Conservation (phyloP, 176 grass and related monocot genomes). For the Sorghum bicolor region DNA sequence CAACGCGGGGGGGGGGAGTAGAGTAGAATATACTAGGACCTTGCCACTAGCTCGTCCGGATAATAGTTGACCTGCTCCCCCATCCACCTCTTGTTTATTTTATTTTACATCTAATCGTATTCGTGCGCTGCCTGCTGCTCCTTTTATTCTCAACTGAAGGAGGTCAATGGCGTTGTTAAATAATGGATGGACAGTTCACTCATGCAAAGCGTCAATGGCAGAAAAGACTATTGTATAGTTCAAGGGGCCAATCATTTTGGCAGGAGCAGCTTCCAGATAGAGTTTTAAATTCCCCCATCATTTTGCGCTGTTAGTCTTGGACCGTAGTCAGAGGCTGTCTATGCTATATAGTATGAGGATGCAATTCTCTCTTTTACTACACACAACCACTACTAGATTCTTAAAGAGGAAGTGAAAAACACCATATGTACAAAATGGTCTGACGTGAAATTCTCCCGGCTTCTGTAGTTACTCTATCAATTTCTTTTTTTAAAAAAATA, state of each 20-base stretch:
- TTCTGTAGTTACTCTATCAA: no score
- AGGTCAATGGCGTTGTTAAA: constrained; percentile 28
- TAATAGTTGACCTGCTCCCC: constrained; percentile 43
- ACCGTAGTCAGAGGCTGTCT: not conserved
- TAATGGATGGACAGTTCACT: not conserved
- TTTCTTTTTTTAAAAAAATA: no score
- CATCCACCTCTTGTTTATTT: not conserved
- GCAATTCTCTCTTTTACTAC: not conserved
- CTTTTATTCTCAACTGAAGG: not conserved
- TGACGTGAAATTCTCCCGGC: not conserved
- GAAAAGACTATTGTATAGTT: not conserved
- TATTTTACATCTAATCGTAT: not conserved
- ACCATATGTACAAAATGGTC: not conserved
- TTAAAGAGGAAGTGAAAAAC: not conserved
- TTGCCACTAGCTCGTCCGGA: not conserved
- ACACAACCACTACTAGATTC: not conserved
- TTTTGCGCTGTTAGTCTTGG: not conserved
- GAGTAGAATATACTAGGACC: constrained; percentile 14
- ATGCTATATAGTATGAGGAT: not conserved
- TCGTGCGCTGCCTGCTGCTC: no score
- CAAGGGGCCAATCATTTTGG: constrained; percentile 10
- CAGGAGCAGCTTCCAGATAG: not conserved
- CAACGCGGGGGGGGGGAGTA: no score
- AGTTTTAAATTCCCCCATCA: not conserved
- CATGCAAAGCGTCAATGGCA: not conserved